Conservation (phyloP, 1,284 basidiomycete genomes). For the Trametes sp. region DNA sequence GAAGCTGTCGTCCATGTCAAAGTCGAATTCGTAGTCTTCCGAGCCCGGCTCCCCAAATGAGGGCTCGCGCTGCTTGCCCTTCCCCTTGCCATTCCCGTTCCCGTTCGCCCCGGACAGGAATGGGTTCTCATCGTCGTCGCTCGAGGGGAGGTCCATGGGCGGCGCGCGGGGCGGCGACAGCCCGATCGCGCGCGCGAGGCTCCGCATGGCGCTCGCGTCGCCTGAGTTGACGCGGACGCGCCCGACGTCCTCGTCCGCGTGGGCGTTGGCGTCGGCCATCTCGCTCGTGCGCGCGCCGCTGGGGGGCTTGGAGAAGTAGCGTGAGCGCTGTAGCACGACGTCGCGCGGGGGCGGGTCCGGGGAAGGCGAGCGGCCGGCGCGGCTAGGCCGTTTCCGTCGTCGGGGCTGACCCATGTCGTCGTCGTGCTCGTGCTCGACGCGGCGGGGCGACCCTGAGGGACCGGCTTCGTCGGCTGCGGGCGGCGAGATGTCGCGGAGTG, state of each 20-base stretch:
- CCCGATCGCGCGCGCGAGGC: conserved; percentile 26
- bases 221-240: conserved; percentile 22
- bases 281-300: neutral
- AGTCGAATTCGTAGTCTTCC: conserved; percentile 42
- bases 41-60: conserved; percentile 34
- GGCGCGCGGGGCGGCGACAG: conserved; percentile 33
- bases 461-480: conserved; percentile 32
- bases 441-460: conserved; percentile 25
- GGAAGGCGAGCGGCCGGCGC: conserved; percentile 35
- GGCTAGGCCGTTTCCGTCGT: conserved; percentile 43
- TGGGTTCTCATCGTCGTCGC: conserved; percentile 29
- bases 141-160: conserved; percentile 25
- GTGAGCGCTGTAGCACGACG: conserved; percentile 24
- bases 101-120: neutral
- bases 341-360: conserved; percentile 36
- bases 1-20: conserved; percentile 48
- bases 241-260: neutral
- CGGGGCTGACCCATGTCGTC: conserved; percentile 57
- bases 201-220: conserved; percentile 25
- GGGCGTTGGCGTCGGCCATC: neutral
- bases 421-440: conserved; percentile 29
- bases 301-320: conserved; percentile 24
- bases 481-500: conserved; percentile 36
- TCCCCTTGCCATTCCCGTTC: conserved; percentile 12
- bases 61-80: conserved; percentile 14